phyloP scores from a whole-genome alignment of 768 basidiomycete species.

The Tricholoma flavovirens region DNA sequence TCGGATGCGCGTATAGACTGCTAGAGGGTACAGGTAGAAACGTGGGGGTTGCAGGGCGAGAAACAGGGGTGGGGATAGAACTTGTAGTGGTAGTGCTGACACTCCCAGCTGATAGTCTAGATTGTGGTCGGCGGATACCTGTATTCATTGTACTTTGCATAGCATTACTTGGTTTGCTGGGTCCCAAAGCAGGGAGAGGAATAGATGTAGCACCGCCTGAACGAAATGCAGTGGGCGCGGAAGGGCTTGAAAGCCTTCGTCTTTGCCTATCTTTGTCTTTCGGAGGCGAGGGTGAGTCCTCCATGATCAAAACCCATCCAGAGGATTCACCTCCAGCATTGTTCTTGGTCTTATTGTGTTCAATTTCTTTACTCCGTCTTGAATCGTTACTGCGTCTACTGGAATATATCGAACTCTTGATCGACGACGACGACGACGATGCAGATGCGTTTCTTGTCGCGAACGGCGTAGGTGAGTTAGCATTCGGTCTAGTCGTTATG shows the following conservation, averaged over 20 bases:
- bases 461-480: constrained; percentile 30
- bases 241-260: constrained; percentile 59
- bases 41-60: constrained; percentile 72
- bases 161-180: constrained; percentile 33
- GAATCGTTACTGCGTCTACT: constrained; percentile 40
- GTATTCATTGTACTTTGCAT: constrained; percentile 38
- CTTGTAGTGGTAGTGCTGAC: constrained; percentile 45
- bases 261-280: constrained; percentile 52
- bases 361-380: constrained; percentile 40
- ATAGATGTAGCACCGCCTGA: constrained; percentile 39
- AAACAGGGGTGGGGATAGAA: constrained; percentile 60
- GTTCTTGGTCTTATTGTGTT: constrained; percentile 38
- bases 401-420: constrained; percentile 35
- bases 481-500: constrained; percentile 49
- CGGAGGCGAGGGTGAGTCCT: constrained; percentile 70
- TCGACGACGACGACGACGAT: constrained; percentile 31
- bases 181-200: constrained; percentile 38
- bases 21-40: constrained; percentile 66
- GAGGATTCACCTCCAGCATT: constrained; percentile 55
- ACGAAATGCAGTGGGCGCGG: constrained; percentile 47
- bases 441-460: constrained; percentile 19
- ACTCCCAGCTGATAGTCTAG: constrained; percentile 64
- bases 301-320: constrained; percentile 89
- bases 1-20: constrained; percentile 38
- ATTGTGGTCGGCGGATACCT: constrained; percentile 59